A percentile compares a stretch with the other conserved stretches of the same genome.
phyloP scores from a whole-genome alignment of 1,139 yeast species.

The Cylindricascospora bacillispora region DNA sequence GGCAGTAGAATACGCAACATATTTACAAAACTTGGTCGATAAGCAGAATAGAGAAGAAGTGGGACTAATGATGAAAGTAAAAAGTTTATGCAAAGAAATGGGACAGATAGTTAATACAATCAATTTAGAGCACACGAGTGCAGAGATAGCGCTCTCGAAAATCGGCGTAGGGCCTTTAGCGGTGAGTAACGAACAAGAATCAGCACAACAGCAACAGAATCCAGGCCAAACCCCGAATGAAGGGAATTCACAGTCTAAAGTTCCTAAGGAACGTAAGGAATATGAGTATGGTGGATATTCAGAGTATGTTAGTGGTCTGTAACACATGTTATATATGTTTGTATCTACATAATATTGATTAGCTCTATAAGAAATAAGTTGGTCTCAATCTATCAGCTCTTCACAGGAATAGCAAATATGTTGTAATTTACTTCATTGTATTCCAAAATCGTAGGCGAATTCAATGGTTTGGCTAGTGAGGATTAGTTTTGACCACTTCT shows the following conservation, averaged over 20 bases:
- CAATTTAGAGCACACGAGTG: constrained; percentile 59
- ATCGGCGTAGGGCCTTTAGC: constrained; percentile 76
- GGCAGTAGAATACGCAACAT: constrained; percentile 72
- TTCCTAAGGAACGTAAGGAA: too few species aligned
- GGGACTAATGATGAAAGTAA: constrained; percentile 51
- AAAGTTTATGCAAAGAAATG: constrained; percentile 34
- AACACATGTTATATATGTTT: too few species aligned
- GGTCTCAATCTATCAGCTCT: too few species aligned
- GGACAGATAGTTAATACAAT: constrained; percentile 26
- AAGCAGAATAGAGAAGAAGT: constrained; percentile 66
- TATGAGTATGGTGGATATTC: constrained; percentile 30
- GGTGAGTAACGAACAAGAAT: constrained; percentile 22
- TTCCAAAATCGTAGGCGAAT: too few species aligned
- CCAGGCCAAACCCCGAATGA: constrained; percentile 6
- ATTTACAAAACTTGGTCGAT: constrained; percentile 65
- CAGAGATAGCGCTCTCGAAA: constrained; percentile 62
- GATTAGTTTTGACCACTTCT: too few species aligned
- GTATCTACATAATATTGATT: too few species aligned
- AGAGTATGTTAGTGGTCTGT: too few species aligned
- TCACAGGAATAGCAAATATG: too few species aligned
- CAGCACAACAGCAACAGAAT: constrained; percentile 2
- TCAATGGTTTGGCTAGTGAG: too few species aligned
- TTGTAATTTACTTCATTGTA: too few species aligned
- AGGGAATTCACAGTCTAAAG: constrained; percentile 23
- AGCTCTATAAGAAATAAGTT: too few species aligned